A percentile compares a stretch with the other conserved stretches of the same genome.
Conservation (phyloP, 2,329 filamentous ascomycete species). For the Colletotrichum australisinense region DNA sequence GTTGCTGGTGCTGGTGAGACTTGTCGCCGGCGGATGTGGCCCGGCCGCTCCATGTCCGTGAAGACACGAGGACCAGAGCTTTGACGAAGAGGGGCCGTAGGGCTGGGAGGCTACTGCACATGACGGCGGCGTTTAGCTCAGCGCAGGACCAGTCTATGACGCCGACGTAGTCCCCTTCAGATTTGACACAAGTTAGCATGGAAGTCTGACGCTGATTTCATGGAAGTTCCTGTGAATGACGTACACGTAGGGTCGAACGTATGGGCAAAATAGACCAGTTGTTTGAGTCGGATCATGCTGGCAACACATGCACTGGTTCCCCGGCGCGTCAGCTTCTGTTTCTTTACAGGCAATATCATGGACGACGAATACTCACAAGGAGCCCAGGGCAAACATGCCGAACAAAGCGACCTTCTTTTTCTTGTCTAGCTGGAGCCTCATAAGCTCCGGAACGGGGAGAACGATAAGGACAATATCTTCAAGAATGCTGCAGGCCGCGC, state of each 20-base stretch:
- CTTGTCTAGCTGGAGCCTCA: slow-evolving; percentile 15
- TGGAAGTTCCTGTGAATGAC: not conserved
- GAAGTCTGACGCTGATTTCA: too few species aligned
- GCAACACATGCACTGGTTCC: slow-evolving; percentile 13
- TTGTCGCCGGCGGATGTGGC: too few species aligned
- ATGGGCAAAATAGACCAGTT: slow-evolving; percentile 29
- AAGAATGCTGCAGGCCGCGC: slow-evolving; percentile 30
- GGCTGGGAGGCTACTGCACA: slow-evolving; percentile 54
- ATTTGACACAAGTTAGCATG: not conserved
- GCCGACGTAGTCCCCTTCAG: slow-evolving; percentile 43
- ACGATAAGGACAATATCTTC: slow-evolving; percentile 33
- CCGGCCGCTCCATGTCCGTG: too few species aligned
- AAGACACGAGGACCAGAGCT: too few species aligned
- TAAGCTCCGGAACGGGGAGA: slow-evolving; percentile 32
- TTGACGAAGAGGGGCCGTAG: slow-evolving; percentile 29
- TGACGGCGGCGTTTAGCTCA: slow-evolving; percentile 51
- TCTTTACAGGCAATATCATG: too few species aligned
- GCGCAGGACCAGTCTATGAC: slow-evolving; percentile 46
- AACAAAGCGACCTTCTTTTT: slow-evolving; percentile 29
- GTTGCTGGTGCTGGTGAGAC: too few species aligned
- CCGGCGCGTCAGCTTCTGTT: too few species aligned
- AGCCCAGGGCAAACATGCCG: slow-evolving; percentile 32
- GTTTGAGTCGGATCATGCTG: slow-evolving; percentile 36
- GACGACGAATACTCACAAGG: slow-evolving; percentile 26
- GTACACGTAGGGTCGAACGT: slow-evolving; percentile 23